phyloP scores from a whole-genome alignment of 2,329 filamentous ascomycete species.

The Arthroderma sp. region DNA sequence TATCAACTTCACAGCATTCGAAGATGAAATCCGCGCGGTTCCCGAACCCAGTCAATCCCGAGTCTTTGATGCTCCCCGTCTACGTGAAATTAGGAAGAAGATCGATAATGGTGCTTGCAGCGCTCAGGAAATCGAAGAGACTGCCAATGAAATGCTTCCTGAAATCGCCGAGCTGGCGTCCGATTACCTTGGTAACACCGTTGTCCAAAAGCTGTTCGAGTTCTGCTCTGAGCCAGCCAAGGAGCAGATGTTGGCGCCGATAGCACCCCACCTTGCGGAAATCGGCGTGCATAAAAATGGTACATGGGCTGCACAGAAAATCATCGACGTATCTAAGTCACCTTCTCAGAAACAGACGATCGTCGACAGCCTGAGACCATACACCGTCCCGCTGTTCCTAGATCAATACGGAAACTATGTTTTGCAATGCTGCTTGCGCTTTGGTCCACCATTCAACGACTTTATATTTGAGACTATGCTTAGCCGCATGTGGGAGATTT shows the following conservation, averaged over 20 bases:
- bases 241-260: conserved; percentile 79
- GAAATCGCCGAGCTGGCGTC: conserved; percentile 92
- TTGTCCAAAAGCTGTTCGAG: conserved; percentile 98
- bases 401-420: conserved; percentile 99
- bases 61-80: conserved; percentile 83
- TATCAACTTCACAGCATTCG: conserved; percentile 59
- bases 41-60: conserved; percentile 79
- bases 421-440: conserved; percentile 88
- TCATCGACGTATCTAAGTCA: conserved; percentile 89
- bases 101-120: conserved; percentile 91
- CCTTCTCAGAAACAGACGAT: conserved; percentile 72
- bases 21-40: conserved; percentile 77
- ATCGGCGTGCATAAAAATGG: conserved; percentile 99
- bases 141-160: conserved; percentile 85
- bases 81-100: conserved; percentile 90
- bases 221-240: conserved; percentile 84
- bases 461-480: conserved; percentile 99
- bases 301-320: conserved; percentile 98
- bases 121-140: conserved; percentile 77
- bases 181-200: conserved; percentile 95
- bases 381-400: conserved; percentile 81
- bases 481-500: conserved; percentile 80
- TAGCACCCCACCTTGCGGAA: conserved; percentile 83
- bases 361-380: conserved; percentile 70
- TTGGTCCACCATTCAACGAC: conserved; percentile 76